Evolutionary conservation across 257 asterid genomes (phyloP).

Genomic region (Nemophila menziesii): DNA sequence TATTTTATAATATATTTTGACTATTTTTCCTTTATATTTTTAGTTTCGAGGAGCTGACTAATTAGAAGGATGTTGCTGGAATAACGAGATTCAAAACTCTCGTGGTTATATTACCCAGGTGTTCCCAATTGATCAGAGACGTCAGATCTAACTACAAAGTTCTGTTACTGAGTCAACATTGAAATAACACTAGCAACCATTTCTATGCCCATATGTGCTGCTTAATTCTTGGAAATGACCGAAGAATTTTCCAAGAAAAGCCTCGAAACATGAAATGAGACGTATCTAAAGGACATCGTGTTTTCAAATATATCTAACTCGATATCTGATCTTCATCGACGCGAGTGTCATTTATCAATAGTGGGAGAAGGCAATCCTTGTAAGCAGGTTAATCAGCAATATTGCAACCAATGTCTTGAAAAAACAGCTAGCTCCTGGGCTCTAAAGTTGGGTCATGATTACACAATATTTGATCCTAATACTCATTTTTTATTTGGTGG

Average conservation of each 20-base stretch:
- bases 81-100: constrained; percentile 50
- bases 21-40: constrained; percentile 11
- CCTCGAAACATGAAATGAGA: constrained; percentile 51
- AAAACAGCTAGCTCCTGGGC: constrained; percentile 77
- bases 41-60: constrained; percentile 74
- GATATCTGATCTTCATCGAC: constrained; percentile 55
- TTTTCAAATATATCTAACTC: constrained; percentile 56
- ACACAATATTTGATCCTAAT: constrained; percentile 36
- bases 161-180: constrained; percentile 68
- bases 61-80: constrained; percentile 56
- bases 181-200: constrained; percentile 61
- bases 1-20: neutral
- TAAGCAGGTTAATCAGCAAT: constrained; percentile 41
- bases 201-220: constrained; percentile 54
- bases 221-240: constrained; percentile 78
- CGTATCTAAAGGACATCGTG: constrained; percentile 40
- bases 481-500: constrained; percentile 62
- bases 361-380: constrained; percentile 58
- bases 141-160: constrained; percentile 80
- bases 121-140: constrained; percentile 86
- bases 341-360: constrained; percentile 46
- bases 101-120: constrained; percentile 41
- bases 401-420: constrained; percentile 73
- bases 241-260: constrained; percentile 74
- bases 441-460: constrained; percentile 66